These are phyloP conservation scores for Ascochyta fabae DNA, from an alignment of 2,329 filamentous ascomycete species.

Conservation along the genomic window DNA sequence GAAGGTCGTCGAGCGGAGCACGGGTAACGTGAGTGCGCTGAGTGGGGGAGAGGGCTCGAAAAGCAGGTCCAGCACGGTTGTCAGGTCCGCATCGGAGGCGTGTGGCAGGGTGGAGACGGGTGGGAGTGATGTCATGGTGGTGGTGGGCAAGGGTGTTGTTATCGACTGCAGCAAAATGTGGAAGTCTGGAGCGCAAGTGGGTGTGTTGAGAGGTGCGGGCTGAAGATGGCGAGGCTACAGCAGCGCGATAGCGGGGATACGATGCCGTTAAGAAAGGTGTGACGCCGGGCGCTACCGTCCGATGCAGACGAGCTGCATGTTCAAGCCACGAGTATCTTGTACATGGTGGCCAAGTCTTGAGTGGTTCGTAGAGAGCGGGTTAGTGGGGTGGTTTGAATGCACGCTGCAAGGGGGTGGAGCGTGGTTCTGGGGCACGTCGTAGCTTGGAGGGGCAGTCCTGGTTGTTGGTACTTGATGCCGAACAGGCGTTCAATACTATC, in stretches of 20 bases:
- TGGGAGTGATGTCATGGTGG: constrained; percentile 59
- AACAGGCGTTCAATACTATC: not conserved
- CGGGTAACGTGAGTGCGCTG: constrained; percentile 72
- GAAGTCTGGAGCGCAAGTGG: not conserved
- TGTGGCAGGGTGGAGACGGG: constrained; percentile 62
- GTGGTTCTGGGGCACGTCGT: not conserved
- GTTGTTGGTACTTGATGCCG: not conserved
- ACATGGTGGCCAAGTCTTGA: not conserved
- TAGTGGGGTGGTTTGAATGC: constrained; percentile 19
- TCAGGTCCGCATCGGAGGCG: constrained; percentile 63
- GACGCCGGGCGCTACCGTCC: constrained; percentile 38
- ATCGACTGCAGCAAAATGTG: constrained; percentile 9
- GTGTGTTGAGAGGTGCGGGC: constrained; percentile 1
- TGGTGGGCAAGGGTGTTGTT: not conserved
- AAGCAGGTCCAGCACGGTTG: constrained; percentile 72
- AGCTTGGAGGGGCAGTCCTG: not conserved
- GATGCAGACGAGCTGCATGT: constrained; percentile 7
- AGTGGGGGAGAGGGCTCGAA: constrained; percentile 84
- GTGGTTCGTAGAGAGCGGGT: constrained; percentile 9
- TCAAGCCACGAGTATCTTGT: constrained; percentile 2
- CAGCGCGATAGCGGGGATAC: constrained; percentile 2
- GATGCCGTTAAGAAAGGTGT: constrained; percentile 11
- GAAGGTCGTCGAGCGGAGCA: constrained; percentile 67
- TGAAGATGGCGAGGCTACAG: not conserved
- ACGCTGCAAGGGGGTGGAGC: constrained; percentile 34